Evolutionary conservation across 805 yeast genomes (phyloP).

Genomic region (Torulaspora microellipsoides): DNA sequence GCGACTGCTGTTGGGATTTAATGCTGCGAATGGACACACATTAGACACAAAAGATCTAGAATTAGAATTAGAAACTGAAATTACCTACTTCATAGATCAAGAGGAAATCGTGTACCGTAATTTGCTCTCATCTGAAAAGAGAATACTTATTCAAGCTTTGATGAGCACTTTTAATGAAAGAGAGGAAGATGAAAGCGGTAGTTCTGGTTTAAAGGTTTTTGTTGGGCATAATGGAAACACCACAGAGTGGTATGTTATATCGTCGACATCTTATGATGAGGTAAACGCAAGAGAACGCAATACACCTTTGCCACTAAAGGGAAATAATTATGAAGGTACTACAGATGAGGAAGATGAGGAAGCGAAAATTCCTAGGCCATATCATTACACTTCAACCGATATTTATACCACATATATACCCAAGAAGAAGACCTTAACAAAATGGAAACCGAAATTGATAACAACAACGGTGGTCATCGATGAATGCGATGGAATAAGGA

Average conservation of each 20-base stretch:
- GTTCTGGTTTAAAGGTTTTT: background rate
- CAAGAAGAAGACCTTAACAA: conserved; percentile 9
- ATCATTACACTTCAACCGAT: conserved; percentile 8
- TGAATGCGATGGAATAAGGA: conserved; percentile 9
- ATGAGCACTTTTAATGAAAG: background rate
- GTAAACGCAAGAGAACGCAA: too few relatives aligned
- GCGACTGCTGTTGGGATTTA: conserved; percentile 2
- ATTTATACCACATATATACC: conserved; percentile 14
- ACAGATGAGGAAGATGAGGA: background rate
- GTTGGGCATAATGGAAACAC: too few relatives aligned
- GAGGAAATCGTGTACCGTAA: conserved; percentile 8
- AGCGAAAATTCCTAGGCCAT: background rate
- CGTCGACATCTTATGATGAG: too few relatives aligned
- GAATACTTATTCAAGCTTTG: conserved; percentile 2
- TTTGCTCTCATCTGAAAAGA: conserved; percentile 12
- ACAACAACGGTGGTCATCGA: conserved; percentile 8
- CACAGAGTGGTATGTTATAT: too few relatives aligned
- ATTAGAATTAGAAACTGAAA: conserved; percentile 1
- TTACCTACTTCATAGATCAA: conserved; percentile 6
- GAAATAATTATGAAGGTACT: conserved; percentile 1
- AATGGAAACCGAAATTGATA: conserved; percentile 13
- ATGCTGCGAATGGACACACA: background rate
- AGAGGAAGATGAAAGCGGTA: background rate
- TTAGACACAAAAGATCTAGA: background rate
- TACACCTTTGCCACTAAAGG: background rate